Evolutionary conservation across 441 rosid genomes (phyloP), one percentile per base, ranked within the genome.

Genomic region (Eutrema salsugineum): DNA sequence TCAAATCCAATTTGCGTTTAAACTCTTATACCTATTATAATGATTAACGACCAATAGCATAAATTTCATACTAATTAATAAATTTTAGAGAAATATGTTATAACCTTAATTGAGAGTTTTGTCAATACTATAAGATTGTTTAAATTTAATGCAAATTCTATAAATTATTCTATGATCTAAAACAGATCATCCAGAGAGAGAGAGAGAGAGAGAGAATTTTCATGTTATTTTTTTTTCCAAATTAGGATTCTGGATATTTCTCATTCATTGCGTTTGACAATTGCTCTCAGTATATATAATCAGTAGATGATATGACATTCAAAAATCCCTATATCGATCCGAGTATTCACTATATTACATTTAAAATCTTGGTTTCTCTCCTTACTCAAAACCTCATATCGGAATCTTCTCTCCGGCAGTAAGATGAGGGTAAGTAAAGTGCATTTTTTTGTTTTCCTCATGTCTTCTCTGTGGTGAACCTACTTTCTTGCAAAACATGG

Each of bases 341-440:
- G 14, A 6, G 24, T 14, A 64, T n/a, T 49, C 35, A 35, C 22
- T 2, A 1, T 14, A 49, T 35, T 5, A 14, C 8, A 24, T 14
- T 5, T n/a, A 24, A 61, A 38, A 19, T 62, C 22, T 39, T 51
- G 6, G 16, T 19, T 11, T 51, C 20, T 33, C 51, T 49, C 33
- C 14, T 43, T n/a, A n/a, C n/a, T n/a, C n/a, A n/a, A n/a, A n/a
- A n/a, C n/a, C n/a, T n/a, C n/a, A n/a, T n/a, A n/a, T n/a, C n/a
- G n/a, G n/a, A n/a, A n/a, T n/a, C n/a, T n/a, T n/a, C n/a, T 51
- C 10, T 19, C 57, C 62, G 43, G 63, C 72, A 11, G 3, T 58
- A 68, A 12, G 59, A 40, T 16, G 70, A 61, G 1, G 27, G 79
- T 76, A 55, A n/a, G n/a, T n/a, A n/a, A n/a, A n/a, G n/a, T n/a